Conservation (phyloP, 306 rosid species). For the Trifolium repens region DNA sequence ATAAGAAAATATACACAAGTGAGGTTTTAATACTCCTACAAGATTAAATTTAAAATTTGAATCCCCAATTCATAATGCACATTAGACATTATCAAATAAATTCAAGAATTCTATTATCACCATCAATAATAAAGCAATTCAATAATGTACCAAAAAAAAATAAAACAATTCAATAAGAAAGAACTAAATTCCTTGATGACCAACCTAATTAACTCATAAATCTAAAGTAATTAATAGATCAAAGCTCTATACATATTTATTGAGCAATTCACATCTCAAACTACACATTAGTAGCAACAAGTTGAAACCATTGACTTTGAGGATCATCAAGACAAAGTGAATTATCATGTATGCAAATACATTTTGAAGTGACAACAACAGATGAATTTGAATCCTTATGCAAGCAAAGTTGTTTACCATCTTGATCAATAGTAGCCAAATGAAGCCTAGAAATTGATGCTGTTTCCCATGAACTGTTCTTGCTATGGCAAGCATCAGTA, state of each 20-base stretch:
- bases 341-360: conserved; percentile 45
- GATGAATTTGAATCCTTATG: conserved; percentile 22
- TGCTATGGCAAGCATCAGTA: conserved; percentile 35
- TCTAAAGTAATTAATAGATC: background rate
- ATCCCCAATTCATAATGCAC: too few relatives aligned
- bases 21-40: too few relatives aligned
- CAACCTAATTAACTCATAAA: background rate
- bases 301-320: conserved; percentile 1
- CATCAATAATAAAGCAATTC: too few relatives aligned
- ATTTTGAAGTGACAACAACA: conserved; percentile 36
- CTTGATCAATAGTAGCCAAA: conserved; percentile 35
- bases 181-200: too few relatives aligned
- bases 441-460: conserved; percentile 44
- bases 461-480: conserved; percentile 41
- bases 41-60: too few relatives aligned
- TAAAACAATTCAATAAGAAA: background rate
- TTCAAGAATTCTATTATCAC: too few relatives aligned
- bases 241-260: background rate
- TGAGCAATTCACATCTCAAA: too few relatives aligned
- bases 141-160: too few relatives aligned
- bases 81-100: too few relatives aligned
- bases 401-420: conserved; percentile 33
- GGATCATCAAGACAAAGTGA: background rate
- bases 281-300: conserved; percentile 41
- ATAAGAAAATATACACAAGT: too few relatives aligned